These are phyloP conservation scores for Apostasia shenzhenica DNA, from an alignment of 106 monocot species.

Conservation along the genomic window DNA sequence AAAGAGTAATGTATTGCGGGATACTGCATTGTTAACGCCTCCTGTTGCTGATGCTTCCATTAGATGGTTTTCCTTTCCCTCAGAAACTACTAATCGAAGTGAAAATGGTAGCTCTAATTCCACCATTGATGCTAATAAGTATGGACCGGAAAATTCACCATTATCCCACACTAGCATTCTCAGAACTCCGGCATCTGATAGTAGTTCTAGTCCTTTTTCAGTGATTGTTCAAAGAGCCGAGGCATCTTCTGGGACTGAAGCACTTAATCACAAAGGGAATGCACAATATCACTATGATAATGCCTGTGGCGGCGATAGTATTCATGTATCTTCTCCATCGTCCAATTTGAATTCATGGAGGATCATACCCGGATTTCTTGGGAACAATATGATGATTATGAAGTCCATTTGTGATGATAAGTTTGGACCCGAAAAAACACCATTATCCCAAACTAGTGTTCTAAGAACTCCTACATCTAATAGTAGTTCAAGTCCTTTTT, in stretches of 20 bases:
- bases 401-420: neutral
- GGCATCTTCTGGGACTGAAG: conserved; percentile 7
- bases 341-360: too few relatives aligned
- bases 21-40: conserved; percentile 20
- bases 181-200: conserved; percentile 47
- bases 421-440: conserved; percentile 24
- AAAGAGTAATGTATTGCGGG: conserved; percentile 1
- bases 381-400: too few relatives aligned
- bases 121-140: neutral
- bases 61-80: conserved; percentile 66
- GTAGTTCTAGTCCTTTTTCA: conserved; percentile 76
- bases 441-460: conserved; percentile 19
- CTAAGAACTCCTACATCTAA: conserved; percentile 50
- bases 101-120: conserved; percentile 2
- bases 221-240: conserved; percentile 51
- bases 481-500: conserved; percentile 79
- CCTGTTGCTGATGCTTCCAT: conserved; percentile 56
- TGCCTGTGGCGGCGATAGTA: neutral
- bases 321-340: too few relatives aligned
- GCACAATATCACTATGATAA: conserved; percentile 13
- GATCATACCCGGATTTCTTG: too few relatives aligned
- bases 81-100: neutral
- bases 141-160: conserved; percentile 21
- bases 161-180: conserved; percentile 16
- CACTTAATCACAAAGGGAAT: conserved; percentile 11